A percentile compares a stretch with the other conserved stretches of the same genome.
These are phyloP conservation scores for Neurospora sp. DNA, from an alignment of 495 filamentous ascomycete genomes.

Conservation along the genomic window DNA sequence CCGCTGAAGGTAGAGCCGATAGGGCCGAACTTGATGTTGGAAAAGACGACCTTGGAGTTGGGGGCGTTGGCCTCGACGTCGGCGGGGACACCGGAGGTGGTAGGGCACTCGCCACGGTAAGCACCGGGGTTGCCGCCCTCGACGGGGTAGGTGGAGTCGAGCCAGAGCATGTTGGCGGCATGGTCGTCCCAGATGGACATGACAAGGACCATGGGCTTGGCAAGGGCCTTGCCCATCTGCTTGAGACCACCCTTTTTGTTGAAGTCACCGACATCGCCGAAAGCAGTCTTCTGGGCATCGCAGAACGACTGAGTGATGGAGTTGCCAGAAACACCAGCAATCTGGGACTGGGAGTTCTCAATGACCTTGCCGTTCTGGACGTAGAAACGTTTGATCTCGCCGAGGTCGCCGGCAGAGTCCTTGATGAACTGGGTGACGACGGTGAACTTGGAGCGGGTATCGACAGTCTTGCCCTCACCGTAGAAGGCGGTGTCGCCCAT, in stretches of 20 bases:
- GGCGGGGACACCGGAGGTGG: conserved; percentile 47
- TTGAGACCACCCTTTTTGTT: conserved; percentile 47
- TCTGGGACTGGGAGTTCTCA: conserved; percentile 42
- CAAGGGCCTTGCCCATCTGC: conserved; percentile 47
- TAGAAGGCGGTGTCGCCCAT: conserved; percentile 54
- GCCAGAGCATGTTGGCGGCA: conserved; percentile 71
- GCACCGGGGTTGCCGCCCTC: conserved; percentile 47
- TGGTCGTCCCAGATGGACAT: conserved; percentile 76
- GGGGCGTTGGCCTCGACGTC: conserved; percentile 47
- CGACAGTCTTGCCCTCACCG: conserved; percentile 48
- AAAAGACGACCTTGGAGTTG: conserved; percentile 43
- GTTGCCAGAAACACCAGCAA: conserved; percentile 41
- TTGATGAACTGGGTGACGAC: conserved; percentile 64
- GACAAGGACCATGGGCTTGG: conserved; percentile 60
- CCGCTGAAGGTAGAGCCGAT: conserved; percentile 51
- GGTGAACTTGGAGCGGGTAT: conserved; percentile 58
- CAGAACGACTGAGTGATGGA: conserved; percentile 56
- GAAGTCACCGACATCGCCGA: conserved; percentile 54
- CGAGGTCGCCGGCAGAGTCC: conserved; percentile 38
- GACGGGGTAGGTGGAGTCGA: conserved; percentile 65
- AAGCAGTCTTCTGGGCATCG: conserved; percentile 45
- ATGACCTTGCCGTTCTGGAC: conserved; percentile 59
- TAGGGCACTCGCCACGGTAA: conserved; percentile 58
- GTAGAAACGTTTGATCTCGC: conserved; percentile 62
- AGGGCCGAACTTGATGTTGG: conserved; percentile 64